Conservation (phyloP, 2,329 filamentous ascomycete genomes). For the Pseudogymnoascus sp. region DNA sequence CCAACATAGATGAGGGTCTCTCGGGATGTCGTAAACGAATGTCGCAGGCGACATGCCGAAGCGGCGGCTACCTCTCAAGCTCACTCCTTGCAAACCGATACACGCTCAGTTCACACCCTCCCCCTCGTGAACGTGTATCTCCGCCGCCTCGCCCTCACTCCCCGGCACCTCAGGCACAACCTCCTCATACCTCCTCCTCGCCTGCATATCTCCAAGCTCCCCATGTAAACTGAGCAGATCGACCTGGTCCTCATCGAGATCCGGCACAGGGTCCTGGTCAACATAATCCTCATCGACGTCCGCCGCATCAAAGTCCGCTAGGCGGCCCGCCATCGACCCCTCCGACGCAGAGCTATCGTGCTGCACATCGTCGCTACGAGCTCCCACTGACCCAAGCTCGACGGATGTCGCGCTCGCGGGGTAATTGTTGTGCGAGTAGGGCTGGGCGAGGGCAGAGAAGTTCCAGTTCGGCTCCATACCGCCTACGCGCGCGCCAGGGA, state of each 20-base stretch:
- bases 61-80: neutral
- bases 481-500: neutral
- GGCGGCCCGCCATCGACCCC: conserved; percentile 17
- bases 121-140: conserved; percentile 28
- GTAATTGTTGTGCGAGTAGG: neutral
- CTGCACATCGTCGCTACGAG: conserved; percentile 25
- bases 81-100: conserved; percentile 12
- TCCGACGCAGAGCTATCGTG: conserved; percentile 25
- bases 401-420: neutral
- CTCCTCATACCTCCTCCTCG: neutral
- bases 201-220: conserved; percentile 13
- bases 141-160: conserved; percentile 24
- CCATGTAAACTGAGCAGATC: conserved; percentile 17
- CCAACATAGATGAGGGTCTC: conserved; percentile 11
- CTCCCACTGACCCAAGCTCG: neutral
- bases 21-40: neutral
- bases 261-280: conserved; percentile 24
- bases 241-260: conserved; percentile 21
- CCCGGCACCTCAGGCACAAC: neutral
- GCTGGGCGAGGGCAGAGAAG: conserved; percentile 13
- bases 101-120: conserved; percentile 21
- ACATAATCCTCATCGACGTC: conserved; percentile 18
- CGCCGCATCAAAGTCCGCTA: conserved; percentile 23
- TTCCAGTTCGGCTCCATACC: conserved; percentile 16
- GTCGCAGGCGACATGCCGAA: neutral